Conservation (phyloP, 139 green algal species). For the Trebouxia sp. region DNA sequence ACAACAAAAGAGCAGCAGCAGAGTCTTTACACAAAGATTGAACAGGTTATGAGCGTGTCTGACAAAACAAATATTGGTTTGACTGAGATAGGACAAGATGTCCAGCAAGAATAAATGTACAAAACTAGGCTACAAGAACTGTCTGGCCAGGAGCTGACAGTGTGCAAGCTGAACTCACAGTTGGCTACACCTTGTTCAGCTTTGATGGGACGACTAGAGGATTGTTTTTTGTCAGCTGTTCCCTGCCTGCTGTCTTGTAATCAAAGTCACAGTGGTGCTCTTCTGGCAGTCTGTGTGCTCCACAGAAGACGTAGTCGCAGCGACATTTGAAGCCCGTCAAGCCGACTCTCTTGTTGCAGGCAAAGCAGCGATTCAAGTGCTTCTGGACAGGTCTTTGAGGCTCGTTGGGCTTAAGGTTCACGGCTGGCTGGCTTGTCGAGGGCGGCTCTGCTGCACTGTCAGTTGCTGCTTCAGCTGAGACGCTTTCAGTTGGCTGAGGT, state of each 20-base stretch:
- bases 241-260: conserved; percentile 69
- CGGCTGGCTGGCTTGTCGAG: conserved; percentile 16
- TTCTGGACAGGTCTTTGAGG: conserved; percentile 26
- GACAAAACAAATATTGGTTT: not conserved
- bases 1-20: not conserved
- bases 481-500: not conserved
- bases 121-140: not conserved
- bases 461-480: conserved; percentile 5
- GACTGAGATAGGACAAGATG: not conserved
- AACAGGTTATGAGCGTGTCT: too few relatives aligned
- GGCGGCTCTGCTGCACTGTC: not conserved
- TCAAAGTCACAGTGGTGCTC: conserved; percentile 83
- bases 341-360: conserved; percentile 73
- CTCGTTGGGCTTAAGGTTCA: conserved; percentile 13
- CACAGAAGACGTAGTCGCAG: conserved; percentile 81
- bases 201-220: conserved; percentile 60
- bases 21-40: not conserved
- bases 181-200: conserved; percentile 33
- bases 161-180: not conserved
- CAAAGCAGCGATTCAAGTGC: conserved; percentile 42
- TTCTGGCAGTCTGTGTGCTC: conserved; percentile 70
- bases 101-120: too few relatives aligned
- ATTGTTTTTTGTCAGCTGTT: conserved; percentile 66
- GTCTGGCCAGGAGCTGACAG: not conserved
- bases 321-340: conserved; percentile 91